Conservation (phyloP, 345 rosid species). For the Populus simonii region DNA sequence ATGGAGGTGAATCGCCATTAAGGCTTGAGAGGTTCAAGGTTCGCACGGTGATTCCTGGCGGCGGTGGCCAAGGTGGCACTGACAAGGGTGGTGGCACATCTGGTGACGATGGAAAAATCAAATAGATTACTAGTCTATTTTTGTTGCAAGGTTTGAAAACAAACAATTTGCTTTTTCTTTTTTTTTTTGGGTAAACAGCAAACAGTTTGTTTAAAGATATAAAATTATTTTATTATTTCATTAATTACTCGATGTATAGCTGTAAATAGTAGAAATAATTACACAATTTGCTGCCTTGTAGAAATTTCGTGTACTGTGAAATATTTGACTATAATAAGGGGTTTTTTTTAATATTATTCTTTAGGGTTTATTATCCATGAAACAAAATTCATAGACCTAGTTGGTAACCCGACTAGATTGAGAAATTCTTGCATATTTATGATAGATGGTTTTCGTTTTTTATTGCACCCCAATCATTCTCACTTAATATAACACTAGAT, state of each 20-base stretch:
- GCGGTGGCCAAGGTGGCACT: slow-evolving; percentile 19
- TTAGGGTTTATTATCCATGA: too few species aligned
- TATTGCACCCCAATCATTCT: too few species aligned
- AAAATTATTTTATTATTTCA: background rate
- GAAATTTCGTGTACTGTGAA: too few species aligned
- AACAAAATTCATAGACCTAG: too few species aligned
- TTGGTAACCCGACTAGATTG: too few species aligned
- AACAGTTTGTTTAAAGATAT: background rate
- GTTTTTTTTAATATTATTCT: too few species aligned
- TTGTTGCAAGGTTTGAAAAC: background rate
- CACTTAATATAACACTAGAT: too few species aligned
- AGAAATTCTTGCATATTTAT: too few species aligned
- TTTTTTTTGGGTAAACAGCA: background rate
- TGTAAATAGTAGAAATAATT: background rate
- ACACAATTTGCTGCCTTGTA: background rate
- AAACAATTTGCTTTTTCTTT: background rate
- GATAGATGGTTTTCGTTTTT: too few species aligned
- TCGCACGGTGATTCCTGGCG: slow-evolving; percentile 21
- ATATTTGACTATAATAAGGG: too few species aligned
- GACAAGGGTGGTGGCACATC: background rate
- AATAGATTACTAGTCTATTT: background rate
- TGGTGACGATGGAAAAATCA: slow-evolving; percentile 10
- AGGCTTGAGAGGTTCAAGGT: slow-evolving; percentile 42
- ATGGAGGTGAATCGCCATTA: slow-evolving; percentile 17
- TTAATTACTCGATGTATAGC: background rate